Percentiles rank a stretch among this genome's conserved stretches.
Conservation (phyloP, 345 rosid species). For the Dipteronia sinensis region DNA sequence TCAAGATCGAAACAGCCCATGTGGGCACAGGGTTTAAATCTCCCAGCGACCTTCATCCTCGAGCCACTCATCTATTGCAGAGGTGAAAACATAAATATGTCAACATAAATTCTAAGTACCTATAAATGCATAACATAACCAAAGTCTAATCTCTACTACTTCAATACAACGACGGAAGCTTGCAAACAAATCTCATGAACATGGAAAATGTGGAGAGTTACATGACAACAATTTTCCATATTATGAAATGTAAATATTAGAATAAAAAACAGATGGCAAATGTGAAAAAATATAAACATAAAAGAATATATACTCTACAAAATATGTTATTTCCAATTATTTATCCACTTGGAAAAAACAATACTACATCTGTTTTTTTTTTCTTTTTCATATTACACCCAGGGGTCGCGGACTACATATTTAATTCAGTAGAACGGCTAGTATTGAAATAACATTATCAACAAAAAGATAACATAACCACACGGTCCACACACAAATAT, state of each 20-base stretch:
- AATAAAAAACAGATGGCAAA: background rate
- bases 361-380: background rate
- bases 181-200: background rate
- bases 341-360: background rate
- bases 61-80: constrained; percentile 83
- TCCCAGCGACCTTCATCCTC: constrained; percentile 96
- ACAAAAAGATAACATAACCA: no score
- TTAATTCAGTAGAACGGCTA: background rate
- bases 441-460: background rate
- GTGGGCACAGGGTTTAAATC: constrained; percentile 92
- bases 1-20: constrained; percentile 98
- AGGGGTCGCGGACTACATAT: no score
- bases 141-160: background rate
- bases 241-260: background rate
- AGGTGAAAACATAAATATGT: constrained; percentile 4
- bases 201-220: background rate
- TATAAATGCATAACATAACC: background rate
- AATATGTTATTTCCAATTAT: no score
- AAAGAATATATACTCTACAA: background rate
- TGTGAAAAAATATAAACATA: background rate
- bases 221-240: background rate
- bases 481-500: no score
- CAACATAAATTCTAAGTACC: constrained; percentile 12
- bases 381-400: background rate
- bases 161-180: background rate